These are phyloP conservation scores for Coniochaeta ligniaria DNA, from an alignment of 2,329 filamentous ascomycete species.

Conservation along the genomic window DNA sequence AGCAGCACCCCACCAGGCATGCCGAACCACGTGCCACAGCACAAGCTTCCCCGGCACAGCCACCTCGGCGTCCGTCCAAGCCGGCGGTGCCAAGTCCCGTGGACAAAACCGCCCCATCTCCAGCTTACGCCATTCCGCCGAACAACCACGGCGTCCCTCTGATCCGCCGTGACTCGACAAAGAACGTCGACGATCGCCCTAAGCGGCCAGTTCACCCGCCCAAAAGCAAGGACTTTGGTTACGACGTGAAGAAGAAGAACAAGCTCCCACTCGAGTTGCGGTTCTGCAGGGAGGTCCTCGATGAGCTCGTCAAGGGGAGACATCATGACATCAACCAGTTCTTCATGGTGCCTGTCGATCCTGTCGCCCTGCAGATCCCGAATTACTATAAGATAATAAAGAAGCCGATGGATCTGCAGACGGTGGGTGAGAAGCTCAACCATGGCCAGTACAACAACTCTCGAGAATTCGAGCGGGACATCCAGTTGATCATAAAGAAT, in stretches of 20 bases:
- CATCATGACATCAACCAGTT: constrained; percentile 61
- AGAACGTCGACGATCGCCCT: constrained; percentile 68
- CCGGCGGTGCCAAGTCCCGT: constrained; percentile 17
- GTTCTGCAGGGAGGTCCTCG: constrained; percentile 78
- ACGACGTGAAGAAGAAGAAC: constrained; percentile 89
- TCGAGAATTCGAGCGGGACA: constrained; percentile 80
- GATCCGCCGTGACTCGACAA: constrained; percentile 78
- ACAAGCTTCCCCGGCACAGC: constrained; percentile 21
- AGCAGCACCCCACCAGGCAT: constrained; percentile 37
- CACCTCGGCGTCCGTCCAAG: constrained; percentile 20
- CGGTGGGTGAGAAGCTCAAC: constrained; percentile 71
- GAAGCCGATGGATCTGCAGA: constrained; percentile 89
- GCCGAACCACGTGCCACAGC: constrained; percentile 33
- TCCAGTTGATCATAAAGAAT: constrained; percentile 79
- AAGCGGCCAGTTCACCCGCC: constrained; percentile 93
- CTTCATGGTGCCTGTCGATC: constrained; percentile 82
- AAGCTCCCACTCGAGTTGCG: constrained; percentile 82
- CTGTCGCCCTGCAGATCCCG: constrained; percentile 88
- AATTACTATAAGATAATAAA: constrained; percentile 92
- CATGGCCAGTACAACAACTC: constrained; percentile 71
- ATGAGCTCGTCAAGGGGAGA: constrained; percentile 69
- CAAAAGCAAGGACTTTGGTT: constrained; percentile 85
- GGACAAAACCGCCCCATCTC: constrained; percentile 25
- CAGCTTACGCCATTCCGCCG: constrained; percentile 64
- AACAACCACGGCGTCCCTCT: constrained; percentile 62